Evolutionary conservation across 1,284 basidiomycete species (phyloP), one percentile per base, ranked within the genome.

Genomic region (Ceratobasidium papillatum): DNA sequence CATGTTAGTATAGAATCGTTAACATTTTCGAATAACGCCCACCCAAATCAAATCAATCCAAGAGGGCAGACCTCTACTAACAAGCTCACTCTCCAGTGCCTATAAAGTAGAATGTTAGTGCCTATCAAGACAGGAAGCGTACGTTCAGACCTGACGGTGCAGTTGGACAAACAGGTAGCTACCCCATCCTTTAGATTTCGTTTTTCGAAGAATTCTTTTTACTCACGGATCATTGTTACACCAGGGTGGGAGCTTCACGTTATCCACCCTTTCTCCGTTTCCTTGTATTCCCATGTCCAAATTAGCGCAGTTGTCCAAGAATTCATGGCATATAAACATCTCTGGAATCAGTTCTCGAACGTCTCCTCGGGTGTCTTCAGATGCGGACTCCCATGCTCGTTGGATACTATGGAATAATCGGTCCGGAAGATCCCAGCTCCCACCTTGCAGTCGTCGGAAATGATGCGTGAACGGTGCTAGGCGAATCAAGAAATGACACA

Each of bases 361-460:
- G 81, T 99, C 96, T 14, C 96, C 96, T 74, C 96, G 87, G 73
- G 94, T 89, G 77, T 96, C 94, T 61, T 88, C 85, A 0, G 94
- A 92, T 41, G 96, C 95, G 34, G 95, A 97, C 62, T 89, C 86
- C 83, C 94, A 98, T 0, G 96, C 89, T 76, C 93, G 85, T 43
- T 88, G 85, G 17, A 96, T 84, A 77, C 94, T 90, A 77, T 91
- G 94, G 82, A 99, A 99, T 14, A 98, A 83, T 30, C 96, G 87
- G 83, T 98, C 96, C 0, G 96, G 95, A n/a, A 98, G 83, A 84
- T 98, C 96, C 89, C 96, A 98, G 78, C 93, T 92, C n/a, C 96
- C 95, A 27, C 94, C 94, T 85, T 91, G 94, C 45, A 96, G 82
- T 1, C 92, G 92, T 82, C 94, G 94, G 85, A 96, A 97, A 90